Percentiles rank a stretch among this genome's conserved stretches.
Evolutionary conservation across 2,329 filamentous ascomycete genomes (phyloP).

Genomic region (Fusarium hostae): DNA sequence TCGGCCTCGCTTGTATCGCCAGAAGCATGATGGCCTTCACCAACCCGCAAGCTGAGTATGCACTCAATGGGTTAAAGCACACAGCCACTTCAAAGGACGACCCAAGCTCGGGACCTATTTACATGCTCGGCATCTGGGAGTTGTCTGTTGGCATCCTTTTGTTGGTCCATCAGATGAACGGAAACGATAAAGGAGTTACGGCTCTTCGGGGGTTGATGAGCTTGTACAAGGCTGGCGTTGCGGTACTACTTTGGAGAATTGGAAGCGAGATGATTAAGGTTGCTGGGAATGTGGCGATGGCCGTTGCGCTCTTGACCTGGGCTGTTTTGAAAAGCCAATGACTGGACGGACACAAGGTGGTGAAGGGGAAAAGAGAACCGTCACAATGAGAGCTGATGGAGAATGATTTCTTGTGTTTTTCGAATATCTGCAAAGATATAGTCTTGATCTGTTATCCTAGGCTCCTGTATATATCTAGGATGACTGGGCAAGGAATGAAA

Average conservation of each 20-base stretch:
- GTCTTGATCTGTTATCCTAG: rapidly evolving
- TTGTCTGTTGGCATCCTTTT: background rate
- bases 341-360: too few relatives aligned
- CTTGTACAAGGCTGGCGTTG: conserved; percentile 1
- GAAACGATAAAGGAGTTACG: background rate
- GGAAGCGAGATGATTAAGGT: background rate
- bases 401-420: background rate
- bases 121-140: conserved; percentile 16
- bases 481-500: too few relatives aligned
- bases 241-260: background rate
- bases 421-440: background rate
- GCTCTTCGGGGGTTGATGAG: background rate
- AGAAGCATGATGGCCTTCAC: conserved; percentile 16
- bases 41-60: conserved; percentile 8
- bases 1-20: background rate
- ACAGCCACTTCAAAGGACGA: background rate
- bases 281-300: background rate
- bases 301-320: background rate
- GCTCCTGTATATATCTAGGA: too few relatives aligned
- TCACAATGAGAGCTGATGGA: background rate
- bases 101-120: background rate
- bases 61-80: conserved; percentile 5
- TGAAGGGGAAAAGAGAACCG: background rate
- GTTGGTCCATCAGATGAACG: background rate
- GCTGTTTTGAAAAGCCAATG: background rate